A percentile compares a stretch with the other conserved stretches of the same genome.
Evolutionary conservation across 192 early-diverging fungal genomes (phyloP).

Genomic region (Rhizophagus clarus): DNA sequence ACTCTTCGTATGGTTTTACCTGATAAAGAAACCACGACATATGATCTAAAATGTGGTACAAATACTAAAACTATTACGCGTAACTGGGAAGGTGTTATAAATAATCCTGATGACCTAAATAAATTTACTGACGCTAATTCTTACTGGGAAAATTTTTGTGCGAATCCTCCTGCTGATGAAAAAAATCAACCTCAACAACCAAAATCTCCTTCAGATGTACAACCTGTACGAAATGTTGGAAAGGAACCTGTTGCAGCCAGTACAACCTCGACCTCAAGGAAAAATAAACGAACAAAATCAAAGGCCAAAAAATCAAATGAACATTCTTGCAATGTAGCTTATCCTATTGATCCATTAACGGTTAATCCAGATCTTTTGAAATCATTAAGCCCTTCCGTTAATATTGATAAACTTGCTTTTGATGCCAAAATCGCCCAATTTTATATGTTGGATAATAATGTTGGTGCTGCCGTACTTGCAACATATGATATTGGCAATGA

Average conservation of each 20-base stretch:
- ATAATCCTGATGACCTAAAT: constrained; percentile 31
- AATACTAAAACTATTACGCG: constrained; percentile 32
- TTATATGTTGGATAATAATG: constrained; percentile 4
- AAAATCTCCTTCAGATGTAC: not conserved
- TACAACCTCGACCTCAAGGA: not conserved
- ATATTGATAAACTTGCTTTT: not conserved
- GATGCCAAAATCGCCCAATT: not conserved
- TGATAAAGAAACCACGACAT: constrained; percentile 35
- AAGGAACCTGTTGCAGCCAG: not conserved
- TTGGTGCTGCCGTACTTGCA: constrained; percentile 43
- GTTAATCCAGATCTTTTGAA: not conserved
- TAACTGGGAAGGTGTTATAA: constrained; percentile 38
- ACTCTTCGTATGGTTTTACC: constrained; percentile 38
- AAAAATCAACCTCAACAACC: constrained; percentile 3
- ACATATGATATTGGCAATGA: constrained; percentile 35
- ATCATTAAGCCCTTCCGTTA: not conserved
- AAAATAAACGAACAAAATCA: not conserved
- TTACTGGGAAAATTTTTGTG: constrained; percentile 39
- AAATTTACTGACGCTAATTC: constrained; percentile 38
- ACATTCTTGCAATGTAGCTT: constrained; percentile 15
- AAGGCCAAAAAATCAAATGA: not conserved
- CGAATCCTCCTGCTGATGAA: constrained; percentile 29
- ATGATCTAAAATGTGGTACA: constrained; percentile 36
- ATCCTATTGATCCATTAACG: constrained; percentile 28
- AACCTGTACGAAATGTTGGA: not conserved